phyloP scores from a whole-genome alignment of 1,139 yeast genomes.

The Kodamaea ohmeri region DNA sequence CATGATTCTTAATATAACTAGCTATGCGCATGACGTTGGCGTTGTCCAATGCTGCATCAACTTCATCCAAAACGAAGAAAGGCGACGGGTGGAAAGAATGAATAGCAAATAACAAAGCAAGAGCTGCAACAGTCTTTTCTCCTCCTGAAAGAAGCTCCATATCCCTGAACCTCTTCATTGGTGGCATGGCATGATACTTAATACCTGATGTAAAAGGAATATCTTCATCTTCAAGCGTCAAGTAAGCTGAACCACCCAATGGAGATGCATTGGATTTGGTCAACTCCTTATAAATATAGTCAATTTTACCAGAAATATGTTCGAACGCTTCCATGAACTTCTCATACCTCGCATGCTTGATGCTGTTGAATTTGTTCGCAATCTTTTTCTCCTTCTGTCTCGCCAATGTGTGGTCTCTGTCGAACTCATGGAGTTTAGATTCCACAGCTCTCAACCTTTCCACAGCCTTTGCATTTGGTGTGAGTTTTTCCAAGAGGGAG shows the following conservation, averaged over 20 bases:
- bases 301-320: constrained; percentile 72
- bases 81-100: constrained; percentile 94
- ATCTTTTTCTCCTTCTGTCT: constrained; percentile 60
- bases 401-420: constrained; percentile 61
- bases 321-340: constrained; percentile 70
- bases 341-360: constrained; percentile 59
- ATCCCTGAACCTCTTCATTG: constrained; percentile 88
- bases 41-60: constrained; percentile 94
- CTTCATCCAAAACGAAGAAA: constrained; percentile 92
- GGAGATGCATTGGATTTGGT: constrained; percentile 69
- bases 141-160: constrained; percentile 96
- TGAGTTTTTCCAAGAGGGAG: constrained; percentile 56
- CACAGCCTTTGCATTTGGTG: constrained; percentile 79
- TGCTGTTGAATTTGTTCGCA: constrained; percentile 54
- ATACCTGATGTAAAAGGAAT: constrained; percentile 84
- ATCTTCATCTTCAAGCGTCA: constrained; percentile 84
- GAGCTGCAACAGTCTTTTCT: constrained; percentile 94
- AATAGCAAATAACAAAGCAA: constrained; percentile 86
- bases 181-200: constrained; percentile 94
- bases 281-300: constrained; percentile 80
- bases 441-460: constrained; percentile 76
- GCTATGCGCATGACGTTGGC: constrained; percentile 85
- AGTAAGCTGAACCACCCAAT: constrained; percentile 88
- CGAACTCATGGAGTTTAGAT: constrained; percentile 56
- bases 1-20: constrained; percentile 71